These are phyloP conservation scores for Amauroascus verrucosus DNA, from an alignment of 2,329 filamentous ascomycete species.

Conservation along the genomic window DNA sequence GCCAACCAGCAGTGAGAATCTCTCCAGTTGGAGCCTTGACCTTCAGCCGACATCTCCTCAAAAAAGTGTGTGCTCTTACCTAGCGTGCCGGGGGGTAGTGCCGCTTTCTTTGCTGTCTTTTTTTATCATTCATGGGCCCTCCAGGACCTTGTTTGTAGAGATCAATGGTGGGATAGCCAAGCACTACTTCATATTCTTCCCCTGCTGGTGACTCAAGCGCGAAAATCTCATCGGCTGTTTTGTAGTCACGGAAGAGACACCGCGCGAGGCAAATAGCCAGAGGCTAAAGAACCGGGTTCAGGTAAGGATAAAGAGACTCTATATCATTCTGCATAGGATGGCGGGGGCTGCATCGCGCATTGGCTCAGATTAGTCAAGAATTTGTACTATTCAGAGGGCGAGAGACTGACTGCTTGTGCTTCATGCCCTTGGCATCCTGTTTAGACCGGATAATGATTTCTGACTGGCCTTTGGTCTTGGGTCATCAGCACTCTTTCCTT, in stretches of 20 bases:
- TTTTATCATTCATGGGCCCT: neutral
- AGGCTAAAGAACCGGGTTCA: conserved; percentile 10
- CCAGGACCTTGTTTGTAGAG: neutral
- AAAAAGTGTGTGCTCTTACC: no score
- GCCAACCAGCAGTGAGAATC: no score
- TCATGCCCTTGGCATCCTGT: conserved; percentile 3
- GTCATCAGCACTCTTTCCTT: neutral
- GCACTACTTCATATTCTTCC: conserved; percentile 7
- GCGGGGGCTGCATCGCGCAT: conserved; percentile 1
- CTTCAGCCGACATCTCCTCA: no score
- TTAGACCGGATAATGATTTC: conserved; percentile 3
- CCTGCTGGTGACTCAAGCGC: conserved; percentile 3
- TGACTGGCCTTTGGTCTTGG: neutral
- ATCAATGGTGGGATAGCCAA: neutral
- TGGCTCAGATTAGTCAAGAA: neutral
- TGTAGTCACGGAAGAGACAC: conserved; percentile 9
- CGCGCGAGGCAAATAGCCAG: conserved; percentile 8
- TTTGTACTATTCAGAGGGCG: neutral
- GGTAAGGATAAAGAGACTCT: conserved; percentile 5
- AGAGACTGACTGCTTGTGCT: conserved; percentile 1
- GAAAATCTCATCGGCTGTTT: conserved; percentile 10
- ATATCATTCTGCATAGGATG: conserved; percentile 12
- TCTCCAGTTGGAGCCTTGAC: no score
- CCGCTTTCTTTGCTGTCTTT: no score
- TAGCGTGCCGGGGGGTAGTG: no score